Percentiles rank a stretch among this genome's conserved stretches.
These are phyloP conservation scores for Trifolium subterraneum DNA, from an alignment of 306 rosid species.

Conservation along the genomic window DNA sequence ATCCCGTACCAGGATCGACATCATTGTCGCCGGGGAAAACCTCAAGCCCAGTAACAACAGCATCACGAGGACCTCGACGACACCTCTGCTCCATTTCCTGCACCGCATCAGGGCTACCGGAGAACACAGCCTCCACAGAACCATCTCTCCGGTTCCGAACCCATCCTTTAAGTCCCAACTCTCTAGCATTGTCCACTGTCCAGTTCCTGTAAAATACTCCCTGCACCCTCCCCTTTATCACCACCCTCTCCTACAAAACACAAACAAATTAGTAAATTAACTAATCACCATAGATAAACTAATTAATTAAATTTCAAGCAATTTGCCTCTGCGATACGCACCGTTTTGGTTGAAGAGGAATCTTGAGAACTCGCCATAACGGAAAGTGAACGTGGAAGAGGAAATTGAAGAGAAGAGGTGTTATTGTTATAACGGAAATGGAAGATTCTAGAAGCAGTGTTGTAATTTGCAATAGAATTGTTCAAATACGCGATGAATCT, in stretches of 20 bases:
- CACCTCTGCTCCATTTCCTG: constrained; percentile 88
- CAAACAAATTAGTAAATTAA: background rate
- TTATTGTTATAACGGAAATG: constrained; percentile 46
- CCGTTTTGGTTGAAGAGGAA: constrained; percentile 66
- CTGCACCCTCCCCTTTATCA: constrained; percentile 86
- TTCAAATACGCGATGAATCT: constrained; percentile 48
- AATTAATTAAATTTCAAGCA: background rate
- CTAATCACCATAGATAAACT: background rate
- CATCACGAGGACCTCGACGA: constrained; percentile 80
- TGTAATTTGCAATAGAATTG: constrained; percentile 33
- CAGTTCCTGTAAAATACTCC: constrained; percentile 59
- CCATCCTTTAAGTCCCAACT: constrained; percentile 55
- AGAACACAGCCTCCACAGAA: constrained; percentile 57
- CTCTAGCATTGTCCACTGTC: constrained; percentile 53
- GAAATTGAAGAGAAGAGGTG: constrained; percentile 51
- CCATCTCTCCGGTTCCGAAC: constrained; percentile 59
- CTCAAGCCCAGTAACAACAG: constrained; percentile 73
- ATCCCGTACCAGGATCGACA: constrained; percentile 62
- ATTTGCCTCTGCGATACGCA: constrained; percentile 17
- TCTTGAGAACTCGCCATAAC: constrained; percentile 57
- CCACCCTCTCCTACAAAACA: constrained; percentile 60
- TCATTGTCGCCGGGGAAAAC: constrained; percentile 61
- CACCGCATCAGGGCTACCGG: constrained; percentile 44
- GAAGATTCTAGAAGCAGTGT: constrained; percentile 54
- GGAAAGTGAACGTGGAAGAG: constrained; percentile 50